These are phyloP conservation scores for Globisporangium yorkense DNA, from an alignment of 352 stramenopile genomes.

Conservation along the genomic window DNA sequence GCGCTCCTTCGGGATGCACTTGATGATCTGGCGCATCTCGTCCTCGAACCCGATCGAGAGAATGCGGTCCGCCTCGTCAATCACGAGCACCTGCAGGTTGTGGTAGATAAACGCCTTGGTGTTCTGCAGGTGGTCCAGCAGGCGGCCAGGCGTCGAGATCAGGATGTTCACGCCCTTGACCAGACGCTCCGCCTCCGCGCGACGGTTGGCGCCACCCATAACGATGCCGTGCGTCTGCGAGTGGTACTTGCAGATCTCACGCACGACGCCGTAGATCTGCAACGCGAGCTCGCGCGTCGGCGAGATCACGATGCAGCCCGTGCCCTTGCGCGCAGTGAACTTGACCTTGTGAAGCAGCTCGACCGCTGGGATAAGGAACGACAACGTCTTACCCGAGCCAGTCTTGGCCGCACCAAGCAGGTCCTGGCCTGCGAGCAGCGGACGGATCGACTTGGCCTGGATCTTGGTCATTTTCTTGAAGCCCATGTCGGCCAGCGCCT, in stretches of 20 bases:
- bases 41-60: constrained; percentile 99
- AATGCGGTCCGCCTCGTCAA: constrained; percentile 99
- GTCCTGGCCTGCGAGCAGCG: constrained; percentile 94
- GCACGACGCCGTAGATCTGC: constrained; percentile 98
- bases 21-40: constrained; percentile 98
- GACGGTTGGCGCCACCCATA: constrained; percentile 97
- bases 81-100: constrained; percentile 95
- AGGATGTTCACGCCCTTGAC: constrained; percentile 97
- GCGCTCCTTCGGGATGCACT: constrained; percentile 95
- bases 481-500: constrained; percentile 84
- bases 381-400: constrained; percentile 97
- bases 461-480: constrained; percentile 98
- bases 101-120: constrained; percentile 97
- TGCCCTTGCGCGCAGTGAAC: constrained; percentile 95
- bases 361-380: constrained; percentile 97
- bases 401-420: constrained; percentile 97
- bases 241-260: constrained; percentile 94
- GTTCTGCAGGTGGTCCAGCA: constrained; percentile 98
- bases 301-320: constrained; percentile 95
- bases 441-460: constrained; percentile 95
- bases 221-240: constrained; percentile 96
- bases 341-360: constrained; percentile 96
- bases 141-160: constrained; percentile 95
- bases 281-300: constrained; percentile 97
- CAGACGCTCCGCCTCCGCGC: constrained; percentile 93